These are phyloP conservation scores for Mucuna pruriens DNA, from an alignment of 306 rosid genomes.

Conservation along the genomic window DNA sequence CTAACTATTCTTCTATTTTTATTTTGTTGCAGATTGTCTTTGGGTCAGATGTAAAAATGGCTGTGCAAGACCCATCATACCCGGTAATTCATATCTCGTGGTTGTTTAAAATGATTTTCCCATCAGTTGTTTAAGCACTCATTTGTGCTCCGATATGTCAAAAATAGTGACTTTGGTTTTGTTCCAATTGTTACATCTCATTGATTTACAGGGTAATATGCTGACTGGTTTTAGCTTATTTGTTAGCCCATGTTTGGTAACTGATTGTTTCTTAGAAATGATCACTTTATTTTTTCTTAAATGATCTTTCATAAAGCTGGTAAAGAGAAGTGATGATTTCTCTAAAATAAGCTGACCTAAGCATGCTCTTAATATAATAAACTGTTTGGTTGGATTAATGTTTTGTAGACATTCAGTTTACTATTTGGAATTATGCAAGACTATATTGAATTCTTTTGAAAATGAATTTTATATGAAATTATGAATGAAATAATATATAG, in stretches of 20 bases:
- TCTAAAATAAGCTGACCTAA: not conserved
- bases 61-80: conserved; percentile 83
- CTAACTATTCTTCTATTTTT: conserved; percentile 23
- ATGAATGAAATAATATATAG: not conserved
- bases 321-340: not conserved
- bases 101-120: conserved; percentile 16
- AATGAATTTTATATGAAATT: conserved; percentile 12
- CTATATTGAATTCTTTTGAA: conserved; percentile 9
- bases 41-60: conserved; percentile 68
- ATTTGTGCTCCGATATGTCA: conserved; percentile 12
- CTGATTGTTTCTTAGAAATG: not conserved
- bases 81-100: conserved; percentile 55
- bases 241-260: not conserved
- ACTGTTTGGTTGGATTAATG: not conserved
- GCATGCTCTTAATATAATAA: not conserved
- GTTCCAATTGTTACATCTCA: not conserved
- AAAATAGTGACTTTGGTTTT: conserved; percentile 8
- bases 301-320: not conserved
- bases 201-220: conserved; percentile 4
- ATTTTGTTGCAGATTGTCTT: conserved; percentile 51
- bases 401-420: not conserved
- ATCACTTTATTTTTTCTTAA: not conserved
- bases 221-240: not conserved
- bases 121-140: conserved; percentile 17
- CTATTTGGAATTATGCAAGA: conserved; percentile 20